phyloP scores from a whole-genome alignment of 331 rosid genomes.

The Stylosanthes scabra region DNA sequence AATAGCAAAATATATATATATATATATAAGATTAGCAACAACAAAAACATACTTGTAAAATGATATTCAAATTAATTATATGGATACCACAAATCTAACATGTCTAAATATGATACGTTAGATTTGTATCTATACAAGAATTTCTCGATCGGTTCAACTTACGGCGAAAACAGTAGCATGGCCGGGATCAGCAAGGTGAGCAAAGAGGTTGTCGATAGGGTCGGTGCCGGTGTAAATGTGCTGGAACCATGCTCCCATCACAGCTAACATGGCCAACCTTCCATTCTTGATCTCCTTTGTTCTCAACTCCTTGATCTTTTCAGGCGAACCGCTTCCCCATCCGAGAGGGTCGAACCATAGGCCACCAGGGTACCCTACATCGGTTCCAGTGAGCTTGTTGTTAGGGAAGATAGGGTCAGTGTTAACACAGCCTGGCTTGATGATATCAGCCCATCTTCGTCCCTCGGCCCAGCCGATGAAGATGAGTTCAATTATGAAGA shows the following conservation, averaged over 20 bases:
- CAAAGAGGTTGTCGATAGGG: conserved; percentile 40
- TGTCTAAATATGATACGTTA: background rate
- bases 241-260: conserved; percentile 42
- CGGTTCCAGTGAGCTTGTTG: conserved; percentile 41
- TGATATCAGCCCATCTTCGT: conserved; percentile 39
- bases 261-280: conserved; percentile 43
- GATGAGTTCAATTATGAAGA: conserved; percentile 35
- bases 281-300: conserved; percentile 42
- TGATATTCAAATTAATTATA: no score
- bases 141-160: conserved; percentile 27
- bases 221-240: conserved; percentile 40
- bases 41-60: no score
- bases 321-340: conserved; percentile 38
- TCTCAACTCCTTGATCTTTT: conserved; percentile 40
- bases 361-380: conserved; percentile 42
- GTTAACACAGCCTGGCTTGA: conserved; percentile 40
- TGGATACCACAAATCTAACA: background rate
- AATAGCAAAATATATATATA: no score
- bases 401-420: conserved; percentile 39
- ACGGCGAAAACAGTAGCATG: conserved; percentile 82
- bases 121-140: background rate
- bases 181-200: conserved; percentile 89
- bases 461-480: conserved; percentile 41
- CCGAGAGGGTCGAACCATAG: conserved; percentile 42
- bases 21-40: no score